These are phyloP conservation scores for Paracorniculantispora psalliotae DNA, from an alignment of 2,329 filamentous ascomycete genomes.

Conservation along the genomic window DNA sequence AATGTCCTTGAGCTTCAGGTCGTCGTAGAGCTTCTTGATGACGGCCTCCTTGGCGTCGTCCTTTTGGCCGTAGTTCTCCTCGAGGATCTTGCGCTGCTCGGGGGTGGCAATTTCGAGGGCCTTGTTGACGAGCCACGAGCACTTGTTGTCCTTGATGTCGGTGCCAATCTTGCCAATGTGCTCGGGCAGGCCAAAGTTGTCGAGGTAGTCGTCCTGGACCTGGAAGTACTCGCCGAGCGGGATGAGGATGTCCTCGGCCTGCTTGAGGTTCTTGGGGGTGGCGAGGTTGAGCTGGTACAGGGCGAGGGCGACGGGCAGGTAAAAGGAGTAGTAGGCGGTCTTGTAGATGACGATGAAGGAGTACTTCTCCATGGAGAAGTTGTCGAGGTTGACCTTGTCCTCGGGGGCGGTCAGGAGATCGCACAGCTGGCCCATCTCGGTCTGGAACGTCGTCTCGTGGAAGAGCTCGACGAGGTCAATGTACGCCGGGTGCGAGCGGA, in stretches of 20 bases:
- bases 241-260: slow-evolving; percentile 86
- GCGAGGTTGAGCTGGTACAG: slow-evolving; percentile 81
- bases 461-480: slow-evolving; percentile 92
- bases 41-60: slow-evolving; percentile 74
- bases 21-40: slow-evolving; percentile 84
- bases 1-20: slow-evolving; percentile 75
- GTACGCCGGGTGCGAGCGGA: slow-evolving; percentile 81
- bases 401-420: slow-evolving; percentile 95
- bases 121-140: slow-evolving; percentile 96
- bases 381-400: slow-evolving; percentile 85
- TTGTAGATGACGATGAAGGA: slow-evolving; percentile 99
- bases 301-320: slow-evolving; percentile 89
- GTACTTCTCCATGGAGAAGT: slow-evolving; percentile 95
- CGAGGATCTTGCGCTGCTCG: slow-evolving; percentile 81
- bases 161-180: slow-evolving; percentile 98
- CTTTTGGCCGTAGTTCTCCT: slow-evolving; percentile 93
- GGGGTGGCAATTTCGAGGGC: slow-evolving; percentile 74
- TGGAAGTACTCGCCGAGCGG: slow-evolving; percentile 99
- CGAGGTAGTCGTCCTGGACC: slow-evolving; percentile 96
- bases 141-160: slow-evolving; percentile 99
- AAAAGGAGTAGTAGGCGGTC: slow-evolving; percentile 99
- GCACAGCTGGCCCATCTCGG: slow-evolving; percentile 90
- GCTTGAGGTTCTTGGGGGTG: slow-evolving; percentile 82
- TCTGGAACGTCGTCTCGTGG: slow-evolving; percentile 91
- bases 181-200: slow-evolving; percentile 90